Evolutionary conservation across 2,329 filamentous ascomycete species (phyloP).

Genomic region (Cladosporium austrohemisphaericum): DNA sequence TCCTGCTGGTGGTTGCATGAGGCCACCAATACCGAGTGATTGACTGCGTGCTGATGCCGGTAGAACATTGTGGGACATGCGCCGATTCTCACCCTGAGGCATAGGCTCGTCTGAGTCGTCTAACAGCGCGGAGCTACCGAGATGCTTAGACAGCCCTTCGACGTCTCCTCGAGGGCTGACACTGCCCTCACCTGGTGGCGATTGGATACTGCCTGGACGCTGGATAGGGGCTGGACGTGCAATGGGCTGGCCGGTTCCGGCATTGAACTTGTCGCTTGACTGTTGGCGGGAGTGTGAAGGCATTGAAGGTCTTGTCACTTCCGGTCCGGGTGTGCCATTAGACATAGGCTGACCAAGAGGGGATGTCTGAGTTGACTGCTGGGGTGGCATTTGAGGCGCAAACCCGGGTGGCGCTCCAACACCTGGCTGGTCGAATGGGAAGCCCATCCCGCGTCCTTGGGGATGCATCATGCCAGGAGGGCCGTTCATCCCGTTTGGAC

Average conservation of each 20-base stretch:
- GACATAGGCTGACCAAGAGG: slow-evolving; percentile 32
- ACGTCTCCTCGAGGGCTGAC: slow-evolving; percentile 52
- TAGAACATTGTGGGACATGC: slow-evolving; percentile 36
- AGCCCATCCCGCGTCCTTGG: slow-evolving; percentile 49
- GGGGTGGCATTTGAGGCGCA: slow-evolving; percentile 39
- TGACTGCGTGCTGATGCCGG: slow-evolving; percentile 24
- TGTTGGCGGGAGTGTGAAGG: slow-evolving; percentile 68
- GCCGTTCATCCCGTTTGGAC: slow-evolving; percentile 26
- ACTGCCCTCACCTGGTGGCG: slow-evolving; percentile 46
- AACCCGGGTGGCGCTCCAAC: slow-evolving; percentile 51
- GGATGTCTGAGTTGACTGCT: slow-evolving; percentile 27
- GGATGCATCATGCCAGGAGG: slow-evolving; percentile 53
- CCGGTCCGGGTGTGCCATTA: slow-evolving; percentile 24
- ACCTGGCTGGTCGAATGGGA: slow-evolving; percentile 45
- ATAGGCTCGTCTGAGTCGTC: slow-evolving; percentile 65
- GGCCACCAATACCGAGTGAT: slow-evolving; percentile 16
- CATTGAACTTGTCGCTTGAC: slow-evolving; percentile 64
- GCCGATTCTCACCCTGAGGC: slow-evolving; percentile 41
- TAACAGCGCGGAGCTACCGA: slow-evolving; percentile 86
- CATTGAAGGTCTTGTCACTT: slow-evolving; percentile 38
- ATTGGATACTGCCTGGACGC: slow-evolving; percentile 69
- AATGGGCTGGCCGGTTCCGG: slow-evolving; percentile 66
- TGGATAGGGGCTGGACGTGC: slow-evolving; percentile 75
- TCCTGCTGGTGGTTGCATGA: slow-evolving; percentile 24
- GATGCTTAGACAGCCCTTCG: slow-evolving; percentile 52